phyloP scores from a whole-genome alignment of 1,139 yeast species.

The Kurtzmaniella quercitrusa region DNA sequence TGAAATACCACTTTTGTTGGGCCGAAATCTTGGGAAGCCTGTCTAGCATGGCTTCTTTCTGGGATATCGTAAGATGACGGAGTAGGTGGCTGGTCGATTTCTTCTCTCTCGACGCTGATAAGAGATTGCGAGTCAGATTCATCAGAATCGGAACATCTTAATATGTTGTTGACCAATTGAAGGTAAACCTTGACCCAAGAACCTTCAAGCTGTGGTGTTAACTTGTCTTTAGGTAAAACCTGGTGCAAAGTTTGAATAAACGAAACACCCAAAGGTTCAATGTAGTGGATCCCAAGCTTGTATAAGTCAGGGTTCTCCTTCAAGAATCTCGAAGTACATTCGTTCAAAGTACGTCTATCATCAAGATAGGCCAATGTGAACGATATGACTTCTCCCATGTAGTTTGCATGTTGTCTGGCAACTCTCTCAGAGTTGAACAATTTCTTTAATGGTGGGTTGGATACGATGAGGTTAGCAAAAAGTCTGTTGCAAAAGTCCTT shows the following conservation, averaged over 20 bases:
- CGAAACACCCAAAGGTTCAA: slow-evolving; percentile 43
- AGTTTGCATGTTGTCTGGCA: slow-evolving; percentile 26
- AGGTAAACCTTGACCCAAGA: slow-evolving; percentile 41
- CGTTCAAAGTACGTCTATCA: slow-evolving; percentile 24
- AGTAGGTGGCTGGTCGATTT: slow-evolving; percentile 10
- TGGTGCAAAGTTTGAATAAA: slow-evolving; percentile 37
- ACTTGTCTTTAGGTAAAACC: slow-evolving; percentile 30
- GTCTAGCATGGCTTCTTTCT: slow-evolving; percentile 1
- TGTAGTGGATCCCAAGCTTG: slow-evolving; percentile 23
- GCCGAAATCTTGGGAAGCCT: slow-evolving; percentile 3
- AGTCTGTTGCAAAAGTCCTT: slow-evolving; percentile 6
- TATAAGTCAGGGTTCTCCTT: slow-evolving; percentile 28
- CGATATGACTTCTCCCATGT: slow-evolving; percentile 35
- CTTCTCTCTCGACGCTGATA: slow-evolving; percentile 9
- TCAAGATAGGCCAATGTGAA: slow-evolving; percentile 31
- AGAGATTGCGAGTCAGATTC: slow-evolving; percentile 14
- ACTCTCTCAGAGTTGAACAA: slow-evolving; percentile 22
- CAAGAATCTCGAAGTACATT: slow-evolving; percentile 32
- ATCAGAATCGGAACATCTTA: slow-evolving; percentile 18
- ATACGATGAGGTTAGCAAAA: slow-evolving; percentile 26
- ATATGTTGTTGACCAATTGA: slow-evolving; percentile 35
- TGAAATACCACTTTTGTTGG: slow-evolving; percentile 19
- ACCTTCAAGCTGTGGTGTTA: slow-evolving; percentile 30
- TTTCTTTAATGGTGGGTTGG: slow-evolving; percentile 23
- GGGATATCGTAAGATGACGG: slow-evolving; percentile 7